These are phyloP conservation scores for Heliocybe sulcata DNA, from an alignment of 1,284 basidiomycete species.

Conservation along the genomic window DNA sequence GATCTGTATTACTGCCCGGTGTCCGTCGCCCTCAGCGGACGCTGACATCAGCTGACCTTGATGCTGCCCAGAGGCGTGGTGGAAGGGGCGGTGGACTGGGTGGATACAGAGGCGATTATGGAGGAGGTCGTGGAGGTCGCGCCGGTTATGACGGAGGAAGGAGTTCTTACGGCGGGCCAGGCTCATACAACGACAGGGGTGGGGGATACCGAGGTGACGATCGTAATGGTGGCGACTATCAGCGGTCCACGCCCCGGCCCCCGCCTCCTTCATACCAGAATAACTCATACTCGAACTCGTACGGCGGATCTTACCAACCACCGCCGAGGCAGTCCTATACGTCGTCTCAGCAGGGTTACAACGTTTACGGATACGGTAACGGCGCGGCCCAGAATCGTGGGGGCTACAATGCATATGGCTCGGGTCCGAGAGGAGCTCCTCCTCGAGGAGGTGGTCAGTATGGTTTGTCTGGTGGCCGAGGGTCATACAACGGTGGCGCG, in stretches of 20 bases:
- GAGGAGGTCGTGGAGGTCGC: conserved; percentile 6
- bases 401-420: neutral
- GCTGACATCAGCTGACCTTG: conserved; percentile 71
- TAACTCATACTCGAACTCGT: neutral
- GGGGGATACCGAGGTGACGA: neutral
- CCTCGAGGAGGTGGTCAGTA: neutral
- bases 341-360: neutral
- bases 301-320: neutral
- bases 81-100: conserved; percentile 30
- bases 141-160: neutral
- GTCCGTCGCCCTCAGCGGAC: conserved; percentile 54
- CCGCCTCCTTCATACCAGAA: neutral
- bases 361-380: conserved; percentile 1
- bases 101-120: conserved; percentile 11
- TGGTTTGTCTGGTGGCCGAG: conserved; percentile 6
- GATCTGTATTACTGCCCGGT: conserved; percentile 78
- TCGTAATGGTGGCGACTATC: neutral
- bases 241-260: neutral
- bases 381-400: neutral
- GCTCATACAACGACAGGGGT: neutral
- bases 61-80: conserved; percentile 44
- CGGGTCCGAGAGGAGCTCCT: neutral
- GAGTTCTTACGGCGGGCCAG: neutral
- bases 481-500: conserved; percentile 11
- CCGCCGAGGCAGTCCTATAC: neutral